Base-by-base conservation (phyloP, 352 stramenopile species). In the Phytophthora sp. region DNA sequence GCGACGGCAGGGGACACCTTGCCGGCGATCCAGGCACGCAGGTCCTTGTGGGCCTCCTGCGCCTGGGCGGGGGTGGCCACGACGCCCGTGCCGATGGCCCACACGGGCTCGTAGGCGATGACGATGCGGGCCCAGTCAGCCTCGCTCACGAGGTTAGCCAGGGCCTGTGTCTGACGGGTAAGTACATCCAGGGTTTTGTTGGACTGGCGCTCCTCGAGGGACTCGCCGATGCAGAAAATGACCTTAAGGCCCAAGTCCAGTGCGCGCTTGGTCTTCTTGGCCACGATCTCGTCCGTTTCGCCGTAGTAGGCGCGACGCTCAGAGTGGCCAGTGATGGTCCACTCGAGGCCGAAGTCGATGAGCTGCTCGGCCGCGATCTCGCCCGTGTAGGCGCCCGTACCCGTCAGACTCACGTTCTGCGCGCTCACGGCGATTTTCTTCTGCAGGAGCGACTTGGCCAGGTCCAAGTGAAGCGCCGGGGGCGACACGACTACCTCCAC, bases 191-290 rank as follows among this genome's bases (percentile, higher is more conserved):
- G 77, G 29, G 88, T 96, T 66, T 98, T 76, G 62, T 93, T 84
- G 47, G 64, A 73, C 74, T 98, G 73, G 46, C 91, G 80, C 55
- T 97, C 61, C 18, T 90, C 79, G 29, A 98, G 80, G n/a, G 81
- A 93, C 79, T 99, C 94, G 41, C 96, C 96, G 63, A 99, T 97
- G 69, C 96, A 99, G 63, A 98, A 90, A 67, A 99, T 97, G 49
- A 97, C 84, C 63, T 88, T 89, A 7, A 98, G 74, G 21, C 90
- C 95, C 27, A 94, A 61, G 60, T 86, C 77, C 18, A 97, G 58
- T 15, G 90, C 91, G 16, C 88, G 72, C 63, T 90, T 92, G 54
- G 91, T 94, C 80, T 98, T 96, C 38, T 82, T 70, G 57, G 96
- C 96, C 61, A 98, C 95, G 57, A 94, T 82, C 65, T 93, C 74